phyloP scores from a whole-genome alignment of 2,329 filamentous ascomycete genomes.

The Alternaria dauci region DNA sequence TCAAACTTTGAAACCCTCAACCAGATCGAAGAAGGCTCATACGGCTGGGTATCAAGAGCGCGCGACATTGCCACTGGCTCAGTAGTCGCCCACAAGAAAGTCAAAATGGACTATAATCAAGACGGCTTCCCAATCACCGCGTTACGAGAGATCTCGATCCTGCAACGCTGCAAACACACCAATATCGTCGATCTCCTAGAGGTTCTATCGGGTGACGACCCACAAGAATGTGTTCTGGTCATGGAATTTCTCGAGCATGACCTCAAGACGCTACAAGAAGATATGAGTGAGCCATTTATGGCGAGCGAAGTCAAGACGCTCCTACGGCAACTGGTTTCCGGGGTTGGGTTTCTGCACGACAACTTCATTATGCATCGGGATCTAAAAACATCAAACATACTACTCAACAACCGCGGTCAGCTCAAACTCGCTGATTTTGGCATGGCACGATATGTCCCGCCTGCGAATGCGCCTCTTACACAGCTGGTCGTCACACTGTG shows the following conservation, averaged over 20 bases:
- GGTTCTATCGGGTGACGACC: slow-evolving; percentile 77
- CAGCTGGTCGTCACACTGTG: slow-evolving; percentile 95
- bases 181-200: slow-evolving; percentile 86
- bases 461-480: slow-evolving; percentile 75
- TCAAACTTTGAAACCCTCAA: slow-evolving; percentile 93
- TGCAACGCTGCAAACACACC: slow-evolving; percentile 79
- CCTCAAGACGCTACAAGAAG: slow-evolving; percentile 88
- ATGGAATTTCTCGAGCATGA: slow-evolving; percentile 99
- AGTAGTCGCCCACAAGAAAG: slow-evolving; percentile 89
- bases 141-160: slow-evolving; percentile 89
- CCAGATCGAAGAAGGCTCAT: slow-evolving; percentile 96
- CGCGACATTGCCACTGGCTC: slow-evolving; percentile 75
- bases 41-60: slow-evolving; percentile 91
- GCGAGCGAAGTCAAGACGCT: slow-evolving; percentile 93
- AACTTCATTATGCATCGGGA: slow-evolving; percentile 78
- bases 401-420: slow-evolving; percentile 93
- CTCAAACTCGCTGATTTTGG: slow-evolving; percentile 98
- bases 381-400: slow-evolving; percentile 62
- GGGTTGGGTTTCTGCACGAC: slow-evolving; percentile 83
- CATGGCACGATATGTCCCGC: slow-evolving; percentile 88
- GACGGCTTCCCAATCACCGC: slow-evolving; percentile 94
- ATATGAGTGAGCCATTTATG: slow-evolving; percentile 93
- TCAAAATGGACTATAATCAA: slow-evolving; percentile 79
- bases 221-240: slow-evolving; percentile 82
- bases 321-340: slow-evolving; percentile 80